Percentiles rank a stretch among this genome's conserved stretches.
Conservation (phyloP, 768 basidiomycete genomes). For the Nidularia pulvinata region DNA sequence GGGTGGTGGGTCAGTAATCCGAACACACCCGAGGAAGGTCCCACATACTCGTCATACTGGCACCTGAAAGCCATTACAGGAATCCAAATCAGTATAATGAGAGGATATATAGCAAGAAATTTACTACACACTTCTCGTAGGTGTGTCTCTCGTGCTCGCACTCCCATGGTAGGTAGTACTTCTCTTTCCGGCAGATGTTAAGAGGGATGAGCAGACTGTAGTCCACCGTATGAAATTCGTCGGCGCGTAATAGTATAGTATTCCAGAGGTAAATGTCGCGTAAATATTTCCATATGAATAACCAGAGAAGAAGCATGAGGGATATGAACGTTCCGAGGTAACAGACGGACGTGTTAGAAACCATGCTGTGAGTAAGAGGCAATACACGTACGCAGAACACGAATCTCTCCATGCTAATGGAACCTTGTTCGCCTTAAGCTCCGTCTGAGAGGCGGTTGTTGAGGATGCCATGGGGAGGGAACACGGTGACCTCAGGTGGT, state of each 20-base stretch:
- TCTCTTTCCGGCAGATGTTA: conserved; percentile 82
- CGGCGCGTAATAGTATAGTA: neutral
- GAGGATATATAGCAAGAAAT: neutral
- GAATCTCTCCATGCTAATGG: conserved; percentile 88
- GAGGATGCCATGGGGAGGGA: conserved; percentile 56
- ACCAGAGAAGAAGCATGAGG: neutral
- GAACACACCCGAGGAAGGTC: conserved; percentile 20
- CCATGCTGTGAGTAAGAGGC: neutral
- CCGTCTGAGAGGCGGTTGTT: conserved; percentile 80
- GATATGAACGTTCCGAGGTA: conserved; percentile 3
- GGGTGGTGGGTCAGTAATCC: neutral
- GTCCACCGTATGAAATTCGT: neutral
- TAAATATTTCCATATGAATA: neutral
- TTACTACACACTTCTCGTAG: conserved; percentile 77
- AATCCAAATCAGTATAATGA: neutral
- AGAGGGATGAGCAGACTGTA: conserved; percentile 82
- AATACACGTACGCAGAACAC: conserved; percentile 80
- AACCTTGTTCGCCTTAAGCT: conserved; percentile 73
- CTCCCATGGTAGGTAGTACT: conserved; percentile 86
- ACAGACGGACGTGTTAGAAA: neutral
- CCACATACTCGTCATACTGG: conserved; percentile 91
- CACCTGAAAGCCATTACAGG: conserved; percentile 50
- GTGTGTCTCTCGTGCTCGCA: conserved; percentile 87
- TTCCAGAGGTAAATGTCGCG: neutral
- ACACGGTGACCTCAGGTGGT: no score